Evolutionary conservation across 2,329 filamentous ascomycete genomes (phyloP), one percentile per base, ranked within the genome.

Genomic region (Magnaporthiopsis rhizophila): DNA sequence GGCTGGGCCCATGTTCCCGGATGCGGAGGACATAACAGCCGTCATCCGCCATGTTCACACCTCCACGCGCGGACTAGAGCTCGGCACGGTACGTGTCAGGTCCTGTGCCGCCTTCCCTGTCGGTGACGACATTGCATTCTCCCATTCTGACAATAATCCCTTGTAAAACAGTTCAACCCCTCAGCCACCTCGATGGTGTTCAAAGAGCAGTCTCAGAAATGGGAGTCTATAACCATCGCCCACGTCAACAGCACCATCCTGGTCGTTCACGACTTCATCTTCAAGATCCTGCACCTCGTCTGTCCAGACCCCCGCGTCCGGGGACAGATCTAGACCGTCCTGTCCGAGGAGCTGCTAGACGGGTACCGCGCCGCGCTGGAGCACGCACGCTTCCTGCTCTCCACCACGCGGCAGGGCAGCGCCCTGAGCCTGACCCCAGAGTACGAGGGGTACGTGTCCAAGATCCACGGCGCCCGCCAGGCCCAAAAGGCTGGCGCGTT

Each of bases 161-260:
- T 12, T 12, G 11, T 9, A 9, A 5, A 53, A 53, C 21, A 53
- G n/a, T 53, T 78, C 34, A 68, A 71, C 11, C 70, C 71, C 0
- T 67, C 72, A 0, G 65, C 83, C n/a, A 68, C 85, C 0, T 71
- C 75, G 0, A 74, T 69, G 0, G 73, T 76, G 0, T 84, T 87
- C 71, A 78, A 79, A 59, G 77, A 80, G 56, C 84, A 88, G 65
- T 79, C 83, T 0, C 67, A 68, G 15, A 83, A 82, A 18, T 87
- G 85, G 85, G 68, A 73, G 0, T 62, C 65, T 0, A 69, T 88
- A 1, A 77, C 80, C 0, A 66, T 76, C 0, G 76, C 74, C 0
- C 83, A 86, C 65, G 75, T 85, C 11, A 79, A 79, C 64, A 78
- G 84, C 53, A 72, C 80, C 3, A 80, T 87, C 3, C 64, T 74